Evolutionary conservation across 176 grass and related monocot species (phyloP).

Genomic region (Carex kokanica): DNA sequence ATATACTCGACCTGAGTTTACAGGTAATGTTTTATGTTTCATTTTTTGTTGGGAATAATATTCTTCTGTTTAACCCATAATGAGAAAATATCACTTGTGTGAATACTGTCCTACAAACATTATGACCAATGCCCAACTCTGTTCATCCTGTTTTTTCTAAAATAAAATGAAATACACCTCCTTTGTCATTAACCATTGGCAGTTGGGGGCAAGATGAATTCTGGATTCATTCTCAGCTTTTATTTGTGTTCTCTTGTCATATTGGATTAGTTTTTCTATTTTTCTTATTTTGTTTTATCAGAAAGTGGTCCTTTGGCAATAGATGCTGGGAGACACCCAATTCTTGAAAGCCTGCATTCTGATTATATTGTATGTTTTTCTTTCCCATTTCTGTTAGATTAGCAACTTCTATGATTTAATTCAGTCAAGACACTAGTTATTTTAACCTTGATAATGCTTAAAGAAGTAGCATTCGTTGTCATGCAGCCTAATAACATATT

Average conservation of each 20-base stretch:
- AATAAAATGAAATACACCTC: background rate
- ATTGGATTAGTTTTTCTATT: background rate
- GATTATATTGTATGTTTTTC: constrained; percentile 75
- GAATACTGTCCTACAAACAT: background rate
- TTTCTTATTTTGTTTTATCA: constrained; percentile 35
- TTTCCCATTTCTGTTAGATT: background rate
- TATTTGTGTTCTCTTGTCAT: background rate
- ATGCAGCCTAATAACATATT: constrained; percentile 87
- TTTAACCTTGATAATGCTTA: constrained; percentile 20
- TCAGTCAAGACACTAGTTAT: background rate
- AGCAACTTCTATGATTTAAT: background rate
- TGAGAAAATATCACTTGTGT: background rate
- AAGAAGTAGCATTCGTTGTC: constrained; percentile 11
- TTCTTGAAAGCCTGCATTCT: constrained; percentile 72
- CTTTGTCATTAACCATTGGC: background rate
- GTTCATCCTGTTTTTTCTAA: background rate
- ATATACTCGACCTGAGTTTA: constrained; percentile 87
- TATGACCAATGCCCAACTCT: background rate
- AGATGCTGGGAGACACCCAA: constrained; percentile 87
- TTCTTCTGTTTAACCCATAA: background rate
- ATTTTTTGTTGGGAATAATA: background rate
- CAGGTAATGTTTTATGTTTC: constrained; percentile 35
- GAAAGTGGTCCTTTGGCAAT: constrained; percentile 95
- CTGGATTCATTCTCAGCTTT: background rate
- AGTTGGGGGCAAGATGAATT: background rate